Evolutionary conservation across 768 basidiomycete species (phyloP), one percentile per base, ranked within the genome.

Genomic region (Trametes meyenii): DNA sequence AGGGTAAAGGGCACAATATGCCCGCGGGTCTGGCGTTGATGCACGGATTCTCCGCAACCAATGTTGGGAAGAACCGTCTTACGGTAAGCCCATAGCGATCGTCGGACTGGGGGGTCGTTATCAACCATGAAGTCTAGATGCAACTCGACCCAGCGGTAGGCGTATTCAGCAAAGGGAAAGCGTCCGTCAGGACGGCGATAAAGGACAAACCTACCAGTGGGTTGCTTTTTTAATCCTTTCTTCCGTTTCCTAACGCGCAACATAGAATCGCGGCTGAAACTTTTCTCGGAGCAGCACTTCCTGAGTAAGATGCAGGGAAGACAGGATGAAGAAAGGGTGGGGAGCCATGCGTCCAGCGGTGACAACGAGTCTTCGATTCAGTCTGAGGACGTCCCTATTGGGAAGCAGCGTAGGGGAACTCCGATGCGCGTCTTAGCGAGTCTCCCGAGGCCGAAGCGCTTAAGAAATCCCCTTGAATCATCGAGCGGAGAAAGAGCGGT

Each of bases 111-210:
- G 17, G 36, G 13, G 16, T 35, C 8, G 7, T 14, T 24, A 42
- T 33, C 35, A 40, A 44, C 33, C 33, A 2, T 24, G 7, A 49
- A 35, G 24, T 8, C 7, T 10, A 48, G 49, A 2, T 50, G 12
- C 46, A 85, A 82, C 66, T 83, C 13, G 78, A 83, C 50, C 81
- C 79, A 13, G 66, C 74, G 5, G 65, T 78, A 26, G 88, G 88
- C 1, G 83, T 89, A 1, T 88, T 89, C 64, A 80, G 76, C 64
- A 87, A 83, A 71, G 88, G 88, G 1, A 88, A 79, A 66, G 84
- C 86, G 16, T 90, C 88, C 0, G 67, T 68, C 6, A 80, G 77
- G 59, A 73, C 78, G 4, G 66, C 70, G 61, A 65, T 69, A 23
- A 69, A 69, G 33, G 64, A 64, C 43, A 45, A 57, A 58, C 53